Base-by-base conservation (phyloP, 116 monocot species). In the Iris pallida region DNA sequence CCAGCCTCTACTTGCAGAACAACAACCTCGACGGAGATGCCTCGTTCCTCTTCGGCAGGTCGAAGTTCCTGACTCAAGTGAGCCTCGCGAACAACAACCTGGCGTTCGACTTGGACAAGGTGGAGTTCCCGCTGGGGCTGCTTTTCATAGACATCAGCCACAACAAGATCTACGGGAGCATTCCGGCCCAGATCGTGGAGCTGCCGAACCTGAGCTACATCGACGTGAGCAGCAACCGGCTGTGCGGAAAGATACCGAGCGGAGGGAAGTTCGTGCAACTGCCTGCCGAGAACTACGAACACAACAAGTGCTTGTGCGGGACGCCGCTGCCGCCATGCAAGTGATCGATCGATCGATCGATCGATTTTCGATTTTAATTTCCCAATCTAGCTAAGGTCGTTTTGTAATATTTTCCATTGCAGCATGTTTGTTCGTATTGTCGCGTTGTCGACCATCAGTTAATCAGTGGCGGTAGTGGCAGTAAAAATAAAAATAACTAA, bases 281-380 rank as follows among this genome's bases (percentile, higher is more conserved):
- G 52, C 20, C 20, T 19, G 42, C 52, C 5, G 5, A 0, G 7
- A 55, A 53, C 0, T 68, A 20, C n/a, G 44, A 55, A 8, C 54
- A 68, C 15, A 68, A 68, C 45, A 68, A 57, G 68, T 68, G 68
- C 16, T 43, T 68, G 18, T 68, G 68, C 56, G 68, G 68, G 0
- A 9, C 68, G 56, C 68, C 57, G 17, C 9, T 68, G 43, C 56
- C 68, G 1, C 44, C 68, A 9, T 51, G 49, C 49, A 51, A 51
- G 49, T 51, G 49, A 51, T 30, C 30, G 30, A 30, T 30, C 30
- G 30, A 30, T 30, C 4, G 49, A 51, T 30, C 30, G 30, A 30
- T 30, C 30, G 30, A 30, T 30, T 0, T 30, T 30, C 30, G 30
- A 1, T 0, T 30, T 30, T 30, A 30, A 30, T 30, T 30, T 0